phyloP scores from a whole-genome alignment of 495 filamentous ascomycete genomes.

The Penicillium roqueforti region DNA sequence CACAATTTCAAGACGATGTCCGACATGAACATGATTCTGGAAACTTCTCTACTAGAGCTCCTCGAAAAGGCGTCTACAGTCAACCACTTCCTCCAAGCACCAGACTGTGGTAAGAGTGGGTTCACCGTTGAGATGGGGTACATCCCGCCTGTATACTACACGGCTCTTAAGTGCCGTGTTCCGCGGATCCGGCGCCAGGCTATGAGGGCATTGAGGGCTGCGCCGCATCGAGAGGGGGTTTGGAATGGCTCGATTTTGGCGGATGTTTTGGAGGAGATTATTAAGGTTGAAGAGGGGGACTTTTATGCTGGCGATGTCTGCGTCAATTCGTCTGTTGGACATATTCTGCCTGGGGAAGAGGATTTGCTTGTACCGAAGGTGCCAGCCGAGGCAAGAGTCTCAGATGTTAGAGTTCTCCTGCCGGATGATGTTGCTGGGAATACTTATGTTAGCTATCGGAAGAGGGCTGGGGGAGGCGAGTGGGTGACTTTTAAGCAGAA shows the following conservation, averaged over 20 bases:
- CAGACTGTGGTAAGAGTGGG: conserved; percentile 16
- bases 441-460: conserved; percentile 13
- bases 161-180: conserved; percentile 55
- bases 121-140: conserved; percentile 47
- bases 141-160: conserved; percentile 50
- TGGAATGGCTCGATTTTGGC: conserved; percentile 36
- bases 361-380: conserved; percentile 8
- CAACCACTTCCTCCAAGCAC: background rate
- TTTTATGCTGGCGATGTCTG: conserved; percentile 12
- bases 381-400: conserved; percentile 1
- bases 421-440: conserved; percentile 9
- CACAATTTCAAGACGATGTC: background rate
- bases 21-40: background rate
- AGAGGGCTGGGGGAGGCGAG: background rate
- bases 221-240: conserved; percentile 49
- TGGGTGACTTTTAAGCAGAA: conserved; percentile 5
- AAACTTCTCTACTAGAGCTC: conserved; percentile 3
- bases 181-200: conserved; percentile 41
- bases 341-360: background rate
- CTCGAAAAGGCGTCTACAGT: conserved; percentile 1
- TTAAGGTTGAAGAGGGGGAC: conserved; percentile 17
- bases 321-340: background rate
- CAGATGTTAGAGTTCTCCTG: conserved; percentile 14
- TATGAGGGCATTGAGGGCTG: conserved; percentile 32
- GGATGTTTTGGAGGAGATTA: conserved; percentile 14